Evolutionary conservation across 331 rosid genomes (phyloP).

Genomic region (Quercus lobata): DNA sequence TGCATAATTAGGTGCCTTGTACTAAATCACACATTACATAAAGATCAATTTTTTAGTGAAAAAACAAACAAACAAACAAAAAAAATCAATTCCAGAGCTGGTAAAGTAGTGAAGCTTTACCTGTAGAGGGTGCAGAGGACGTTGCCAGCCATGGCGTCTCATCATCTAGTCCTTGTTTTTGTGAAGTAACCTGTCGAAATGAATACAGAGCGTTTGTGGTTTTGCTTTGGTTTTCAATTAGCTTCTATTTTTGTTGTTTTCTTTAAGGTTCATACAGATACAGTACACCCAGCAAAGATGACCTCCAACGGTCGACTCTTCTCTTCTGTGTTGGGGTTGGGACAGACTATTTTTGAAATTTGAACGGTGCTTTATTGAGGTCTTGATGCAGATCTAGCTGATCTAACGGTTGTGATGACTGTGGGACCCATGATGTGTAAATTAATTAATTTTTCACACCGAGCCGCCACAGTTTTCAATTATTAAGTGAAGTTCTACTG

Average conservation of each 20-base stretch:
- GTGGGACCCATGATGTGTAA: not conserved
- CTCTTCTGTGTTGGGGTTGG: not conserved
- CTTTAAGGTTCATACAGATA: not conserved
- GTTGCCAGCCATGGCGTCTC: conserved; percentile 98
- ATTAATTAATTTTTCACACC: too few species aligned
- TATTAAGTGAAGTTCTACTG: too few species aligned
- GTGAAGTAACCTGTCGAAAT: too few species aligned
- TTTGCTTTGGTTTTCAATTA: not conserved
- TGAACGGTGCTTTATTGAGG: not conserved
- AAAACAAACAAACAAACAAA: not conserved
- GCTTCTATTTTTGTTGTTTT: not conserved
- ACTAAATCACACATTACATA: too few species aligned
- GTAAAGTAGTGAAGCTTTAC: conserved; percentile 22
- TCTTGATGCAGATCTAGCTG: not conserved
- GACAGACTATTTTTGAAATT: not conserved
- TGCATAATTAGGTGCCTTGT: too few species aligned
- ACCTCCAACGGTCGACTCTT: not conserved
- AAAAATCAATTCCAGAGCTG: not conserved
- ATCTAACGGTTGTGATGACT: not conserved
- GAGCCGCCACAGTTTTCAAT: not conserved
- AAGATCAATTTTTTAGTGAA: too few species aligned
- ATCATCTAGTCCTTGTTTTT: conserved; percentile 17
- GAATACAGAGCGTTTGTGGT: not conserved
- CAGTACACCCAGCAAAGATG: too few species aligned
- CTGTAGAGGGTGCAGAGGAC: conserved; percentile 91